Evolutionary conservation across 768 basidiomycete genomes (phyloP).

Genomic region (Lenzites betulinus): DNA sequence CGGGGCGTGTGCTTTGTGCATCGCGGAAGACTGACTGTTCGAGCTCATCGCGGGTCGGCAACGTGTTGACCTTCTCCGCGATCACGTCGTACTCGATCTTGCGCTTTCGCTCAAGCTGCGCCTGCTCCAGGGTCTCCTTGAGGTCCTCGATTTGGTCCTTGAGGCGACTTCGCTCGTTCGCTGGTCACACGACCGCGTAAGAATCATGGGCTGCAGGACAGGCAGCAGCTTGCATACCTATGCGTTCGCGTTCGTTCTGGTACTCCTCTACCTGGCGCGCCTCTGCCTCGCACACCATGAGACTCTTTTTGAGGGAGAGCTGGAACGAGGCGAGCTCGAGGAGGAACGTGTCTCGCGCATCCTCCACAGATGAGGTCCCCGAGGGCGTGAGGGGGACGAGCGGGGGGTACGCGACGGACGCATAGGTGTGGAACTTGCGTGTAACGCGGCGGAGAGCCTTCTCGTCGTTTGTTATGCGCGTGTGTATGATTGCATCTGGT

Average conservation of each 20-base stretch:
- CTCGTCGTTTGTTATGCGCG: slow-evolving; percentile 83
- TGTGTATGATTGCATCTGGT: slow-evolving; percentile 76
- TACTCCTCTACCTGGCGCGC: slow-evolving; percentile 85
- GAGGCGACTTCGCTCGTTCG: slow-evolving; percentile 68
- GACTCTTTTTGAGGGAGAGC: slow-evolving; percentile 71
- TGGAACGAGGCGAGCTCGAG: slow-evolving; percentile 79
- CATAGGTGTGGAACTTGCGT: slow-evolving; percentile 79
- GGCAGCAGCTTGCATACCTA: slow-evolving; percentile 57
- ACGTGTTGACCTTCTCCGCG: slow-evolving; percentile 77
- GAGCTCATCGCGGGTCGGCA: slow-evolving; percentile 76
- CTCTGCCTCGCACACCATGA: slow-evolving; percentile 86
- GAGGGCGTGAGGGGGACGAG: slow-evolving; percentile 29
- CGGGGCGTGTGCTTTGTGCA: background rate
- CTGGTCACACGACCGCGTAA: slow-evolving; percentile 39
- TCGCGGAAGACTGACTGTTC: slow-evolving; percentile 56
- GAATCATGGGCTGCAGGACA: background rate
- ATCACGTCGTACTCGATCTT: slow-evolving; percentile 89
- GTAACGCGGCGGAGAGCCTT: slow-evolving; percentile 74
- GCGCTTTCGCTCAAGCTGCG: slow-evolving; percentile 69
- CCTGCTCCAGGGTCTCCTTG: slow-evolving; percentile 75
- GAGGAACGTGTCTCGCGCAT: slow-evolving; percentile 78
- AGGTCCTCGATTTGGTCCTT: slow-evolving; percentile 75
- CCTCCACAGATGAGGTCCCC: slow-evolving; percentile 47
- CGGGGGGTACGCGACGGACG: slow-evolving; percentile 56
- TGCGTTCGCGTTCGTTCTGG: slow-evolving; percentile 65